Evolutionary conservation across 805 yeast genomes (phyloP).

Genomic region (Saccharomyces paradoxus): DNA sequence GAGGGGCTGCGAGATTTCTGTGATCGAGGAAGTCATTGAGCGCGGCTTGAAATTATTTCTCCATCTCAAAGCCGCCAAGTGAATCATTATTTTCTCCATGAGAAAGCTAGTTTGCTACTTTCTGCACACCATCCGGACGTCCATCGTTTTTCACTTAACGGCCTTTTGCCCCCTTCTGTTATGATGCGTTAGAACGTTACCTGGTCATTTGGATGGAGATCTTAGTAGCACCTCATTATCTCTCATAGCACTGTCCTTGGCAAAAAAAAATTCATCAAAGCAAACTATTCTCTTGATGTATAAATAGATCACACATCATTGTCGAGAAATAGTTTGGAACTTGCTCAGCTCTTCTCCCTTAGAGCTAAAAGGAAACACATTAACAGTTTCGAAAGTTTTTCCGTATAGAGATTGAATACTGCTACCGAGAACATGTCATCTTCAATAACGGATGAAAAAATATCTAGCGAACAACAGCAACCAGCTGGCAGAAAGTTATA

Average conservation of each 20-base stretch:
- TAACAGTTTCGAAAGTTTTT: not conserved
- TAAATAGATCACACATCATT: not conserved
- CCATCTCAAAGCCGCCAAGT: not conserved
- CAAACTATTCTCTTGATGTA: not conserved
- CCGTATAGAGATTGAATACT: not conserved
- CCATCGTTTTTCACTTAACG: not conserved
- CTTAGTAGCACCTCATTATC: not conserved
- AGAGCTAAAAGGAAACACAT: not conserved
- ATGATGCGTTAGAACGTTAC: not conserved
- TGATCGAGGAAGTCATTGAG: not conserved
- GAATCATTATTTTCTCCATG: not conserved
- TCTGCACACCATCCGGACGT: not conserved
- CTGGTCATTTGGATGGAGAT: not conserved
- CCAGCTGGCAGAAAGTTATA: not conserved
- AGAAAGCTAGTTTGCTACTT: not conserved
- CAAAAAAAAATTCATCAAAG: not conserved
- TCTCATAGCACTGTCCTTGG: not conserved
- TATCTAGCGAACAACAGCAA: not conserved
- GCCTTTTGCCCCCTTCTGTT: not conserved
- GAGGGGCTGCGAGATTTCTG: not conserved
- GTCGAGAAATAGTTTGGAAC: not conserved
- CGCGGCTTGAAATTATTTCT: not conserved
- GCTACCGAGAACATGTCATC: not conserved
- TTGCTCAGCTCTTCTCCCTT: not conserved
- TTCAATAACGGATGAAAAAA: not conserved